Conservation (phyloP, 2,329 filamentous ascomycete genomes). For the Fusarium albosuccineum region DNA sequence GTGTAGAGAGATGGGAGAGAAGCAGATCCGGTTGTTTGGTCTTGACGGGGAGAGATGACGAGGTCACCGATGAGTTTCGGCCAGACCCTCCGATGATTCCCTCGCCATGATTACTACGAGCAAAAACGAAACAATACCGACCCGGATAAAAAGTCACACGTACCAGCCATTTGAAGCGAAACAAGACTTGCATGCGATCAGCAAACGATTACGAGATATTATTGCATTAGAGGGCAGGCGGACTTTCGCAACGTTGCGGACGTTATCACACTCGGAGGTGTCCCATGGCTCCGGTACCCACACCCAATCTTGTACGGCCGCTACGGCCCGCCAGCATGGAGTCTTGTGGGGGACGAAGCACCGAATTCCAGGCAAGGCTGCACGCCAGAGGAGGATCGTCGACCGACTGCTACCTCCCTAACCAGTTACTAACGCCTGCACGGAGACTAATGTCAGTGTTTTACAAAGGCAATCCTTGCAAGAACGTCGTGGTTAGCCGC, state of each 20-base stretch:
- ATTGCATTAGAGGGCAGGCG: conserved; percentile 25
- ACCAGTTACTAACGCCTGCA: conserved; percentile 23
- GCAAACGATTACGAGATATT: conserved; percentile 36
- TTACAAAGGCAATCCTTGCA: conserved; percentile 18
- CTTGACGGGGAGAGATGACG: conserved; percentile 2
- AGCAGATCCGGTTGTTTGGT: not conserved
- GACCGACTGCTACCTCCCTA: conserved; percentile 21
- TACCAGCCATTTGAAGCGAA: conserved; percentile 9
- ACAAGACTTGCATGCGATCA: conserved; percentile 33
- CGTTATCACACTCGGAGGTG: conserved; percentile 30
- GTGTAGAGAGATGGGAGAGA: conserved; percentile 7
- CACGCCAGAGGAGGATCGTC: conserved; percentile 33
- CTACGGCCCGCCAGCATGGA: conserved; percentile 46
- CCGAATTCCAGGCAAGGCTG: conserved; percentile 34
- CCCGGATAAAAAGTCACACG: not conserved
- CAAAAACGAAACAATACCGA: not conserved
- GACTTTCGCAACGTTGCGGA: conserved; percentile 24
- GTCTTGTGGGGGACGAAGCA: conserved; percentile 39
- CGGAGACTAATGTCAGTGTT: conserved; percentile 16
- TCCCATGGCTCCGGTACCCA: conserved; percentile 33
- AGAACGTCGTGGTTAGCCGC: conserved; percentile 30
- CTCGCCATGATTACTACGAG: not conserved
- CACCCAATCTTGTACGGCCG: conserved; percentile 40
- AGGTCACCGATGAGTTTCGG: conserved; percentile 9
- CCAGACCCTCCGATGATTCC: not conserved